Conservation (phyloP, 345 rosid species). For the Salix dunnii region DNA sequence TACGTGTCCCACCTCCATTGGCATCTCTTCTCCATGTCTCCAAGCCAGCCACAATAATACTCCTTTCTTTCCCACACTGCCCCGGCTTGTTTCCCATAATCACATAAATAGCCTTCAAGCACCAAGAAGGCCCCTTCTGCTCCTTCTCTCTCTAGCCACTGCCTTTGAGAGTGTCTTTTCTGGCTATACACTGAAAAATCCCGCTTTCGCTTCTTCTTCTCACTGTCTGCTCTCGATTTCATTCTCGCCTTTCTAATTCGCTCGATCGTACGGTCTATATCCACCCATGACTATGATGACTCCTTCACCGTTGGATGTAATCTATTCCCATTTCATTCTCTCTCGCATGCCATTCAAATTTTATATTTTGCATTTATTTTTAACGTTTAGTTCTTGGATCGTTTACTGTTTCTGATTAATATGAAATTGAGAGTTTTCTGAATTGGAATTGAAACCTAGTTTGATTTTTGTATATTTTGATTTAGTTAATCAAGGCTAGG, state of each 20-base stretch:
- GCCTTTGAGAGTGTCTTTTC: slow-evolving; percentile 22
- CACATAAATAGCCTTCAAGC: slow-evolving; percentile 32
- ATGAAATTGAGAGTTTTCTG: not conserved
- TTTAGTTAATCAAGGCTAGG: not conserved
- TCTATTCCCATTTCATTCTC: slow-evolving; percentile 17
- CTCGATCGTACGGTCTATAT: slow-evolving; percentile 37
- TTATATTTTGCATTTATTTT: slow-evolving; percentile 11
- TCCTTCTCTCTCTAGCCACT: slow-evolving; percentile 28
- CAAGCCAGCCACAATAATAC: not conserved
- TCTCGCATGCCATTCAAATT: slow-evolving; percentile 10
- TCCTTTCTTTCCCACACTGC: slow-evolving; percentile 9
- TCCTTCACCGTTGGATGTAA: slow-evolving; percentile 76
- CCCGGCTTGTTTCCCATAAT: slow-evolving; percentile 1
- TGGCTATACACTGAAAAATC: slow-evolving; percentile 11
- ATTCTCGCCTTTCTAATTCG: slow-evolving; percentile 11
- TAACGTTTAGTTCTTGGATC: not conserved
- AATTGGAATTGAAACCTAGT: not conserved
- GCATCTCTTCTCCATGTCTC: slow-evolving; percentile 12
- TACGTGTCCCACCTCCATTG: slow-evolving; percentile 33
- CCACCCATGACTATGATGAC: slow-evolving; percentile 75
- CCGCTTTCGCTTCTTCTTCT: slow-evolving; percentile 19
- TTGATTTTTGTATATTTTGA: slow-evolving; percentile 5
- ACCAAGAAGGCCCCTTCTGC: slow-evolving; percentile 1
- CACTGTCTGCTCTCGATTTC: not conserved
- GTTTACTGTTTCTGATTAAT: not conserved